A percentile compares a stretch with the other conserved stretches of the same genome.
phyloP scores from a whole-genome alignment of 352 stramenopile genomes.

The Phytopythium boreale region DNA sequence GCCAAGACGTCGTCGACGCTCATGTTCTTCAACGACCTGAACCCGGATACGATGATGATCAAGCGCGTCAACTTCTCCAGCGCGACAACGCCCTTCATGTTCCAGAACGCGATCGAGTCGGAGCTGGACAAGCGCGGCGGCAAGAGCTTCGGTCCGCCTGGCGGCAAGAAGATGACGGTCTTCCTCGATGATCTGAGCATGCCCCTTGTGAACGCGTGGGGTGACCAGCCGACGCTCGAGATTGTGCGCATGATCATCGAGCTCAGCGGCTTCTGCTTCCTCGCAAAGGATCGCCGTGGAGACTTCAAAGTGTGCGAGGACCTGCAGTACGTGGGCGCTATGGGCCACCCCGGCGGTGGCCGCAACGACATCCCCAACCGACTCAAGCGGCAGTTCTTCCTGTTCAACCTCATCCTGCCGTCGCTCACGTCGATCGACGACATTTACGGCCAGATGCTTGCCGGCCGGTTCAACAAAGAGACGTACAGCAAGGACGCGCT shows the following conservation, averaged over 20 bases:
- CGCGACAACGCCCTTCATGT: slow-evolving; percentile 97
- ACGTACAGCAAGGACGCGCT: slow-evolving; percentile 83
- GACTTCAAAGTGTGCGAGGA: slow-evolving; percentile 99
- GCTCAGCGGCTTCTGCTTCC: slow-evolving; percentile 96
- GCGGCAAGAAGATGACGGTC: slow-evolving; percentile 98
- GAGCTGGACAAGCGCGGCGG: slow-evolving; percentile 97
- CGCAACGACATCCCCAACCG: slow-evolving; percentile 99
- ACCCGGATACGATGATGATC: slow-evolving; percentile 93
- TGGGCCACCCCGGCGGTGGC: slow-evolving; percentile 96
- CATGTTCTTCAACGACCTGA: slow-evolving; percentile 97
- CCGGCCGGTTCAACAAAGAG: slow-evolving; percentile 91
- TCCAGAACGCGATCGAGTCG: slow-evolving; percentile 97
- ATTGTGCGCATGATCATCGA: slow-evolving; percentile 97
- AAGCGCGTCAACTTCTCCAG: slow-evolving; percentile 99
- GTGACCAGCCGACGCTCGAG: slow-evolving; percentile 97
- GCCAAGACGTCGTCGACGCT: slow-evolving; percentile 97
- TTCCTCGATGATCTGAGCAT: slow-evolving; percentile 98
- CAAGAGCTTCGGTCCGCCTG: slow-evolving; percentile 97
- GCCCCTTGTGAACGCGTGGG: slow-evolving; percentile 98
- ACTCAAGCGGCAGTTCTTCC: slow-evolving; percentile 99
- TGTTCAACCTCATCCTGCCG: slow-evolving; percentile 98
- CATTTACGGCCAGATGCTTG: slow-evolving; percentile 99
- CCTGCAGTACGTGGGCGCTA: slow-evolving; percentile 96
- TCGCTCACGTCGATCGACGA: slow-evolving; percentile 98
- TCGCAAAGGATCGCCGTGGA: slow-evolving; percentile 97